Base-by-base conservation (phyloP, 1,284 basidiomycete genomes). In the Athelia sp. region DNA sequence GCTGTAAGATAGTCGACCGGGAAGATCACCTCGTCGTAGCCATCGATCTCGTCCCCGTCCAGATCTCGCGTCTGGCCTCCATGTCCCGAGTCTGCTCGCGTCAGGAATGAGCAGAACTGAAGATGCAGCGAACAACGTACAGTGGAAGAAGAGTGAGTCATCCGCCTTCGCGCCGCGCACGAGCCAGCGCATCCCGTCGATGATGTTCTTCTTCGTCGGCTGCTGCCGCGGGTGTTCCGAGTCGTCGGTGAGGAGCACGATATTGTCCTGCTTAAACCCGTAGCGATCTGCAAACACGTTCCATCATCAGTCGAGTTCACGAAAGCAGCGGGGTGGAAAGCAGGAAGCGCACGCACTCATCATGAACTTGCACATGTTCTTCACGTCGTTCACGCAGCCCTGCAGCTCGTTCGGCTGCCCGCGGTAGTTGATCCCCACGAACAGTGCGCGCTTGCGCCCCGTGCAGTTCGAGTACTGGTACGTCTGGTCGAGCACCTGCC, bases 111-210 rank as follows among this genome's bases (percentile, higher is more conserved):
- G n/a, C n/a, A n/a, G n/a, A n/a, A n/a, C n/a, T n/a, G n/a, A n/a
- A n/a, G n/a, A n/a, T n/a, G n/a, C n/a, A n/a, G n/a, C n/a, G n/a
- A n/a, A n/a, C n/a, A n/a, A 66, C 81, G 49, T 61, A 86, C 86
- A 95, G 59, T 95, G 92, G 65, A 95, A 87, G 66, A 95, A 92
- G 10, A 96, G 68, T 1, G 91, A 85, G 64, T 95, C 93, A 56
- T 95, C 77, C 3, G 78, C 71, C 24, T 73, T 70, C 1, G 93
- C 92, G 52, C 75, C 82, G 22, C 72, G 67, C 2, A 95, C 89
- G n/a, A 96, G 79, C 93, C 93, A 95, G 42, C 72, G 74, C 89
- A 94, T 93, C 1, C 84, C 90, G 21, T 78, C 74, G n/a, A 91
- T 61, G 54, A 97, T 90, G 64, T 96, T 96, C 52, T 68, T 69